A percentile compares a stretch with the other conserved stretches of the same genome.
Evolutionary conservation across 2,329 filamentous ascomycete genomes (phyloP).

Genomic region (Ophiostoma angusticollis): DNA sequence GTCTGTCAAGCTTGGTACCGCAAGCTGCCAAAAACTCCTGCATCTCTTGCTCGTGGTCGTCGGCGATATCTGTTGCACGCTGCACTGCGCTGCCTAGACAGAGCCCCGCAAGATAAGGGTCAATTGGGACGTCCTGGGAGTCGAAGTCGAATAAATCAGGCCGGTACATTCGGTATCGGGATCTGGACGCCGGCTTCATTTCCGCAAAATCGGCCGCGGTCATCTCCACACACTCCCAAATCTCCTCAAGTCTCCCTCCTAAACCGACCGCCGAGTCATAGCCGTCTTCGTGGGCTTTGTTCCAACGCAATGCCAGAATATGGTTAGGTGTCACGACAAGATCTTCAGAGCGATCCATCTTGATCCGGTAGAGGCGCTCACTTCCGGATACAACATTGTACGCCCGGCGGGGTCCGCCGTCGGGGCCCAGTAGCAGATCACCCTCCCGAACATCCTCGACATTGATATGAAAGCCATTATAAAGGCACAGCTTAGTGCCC

Average conservation of each 20-base stretch:
- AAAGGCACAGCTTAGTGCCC: not conserved
- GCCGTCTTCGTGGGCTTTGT: too few relatives aligned
- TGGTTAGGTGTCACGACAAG: conserved; percentile 26
- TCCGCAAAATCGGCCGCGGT: conserved; percentile 1
- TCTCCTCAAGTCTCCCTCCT: too few relatives aligned
- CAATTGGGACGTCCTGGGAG: too few relatives aligned
- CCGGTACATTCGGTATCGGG: not conserved
- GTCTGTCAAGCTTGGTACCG: too few relatives aligned
- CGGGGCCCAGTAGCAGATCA: conserved; percentile 35
- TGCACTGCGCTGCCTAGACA: too few relatives aligned
- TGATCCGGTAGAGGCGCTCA: conserved; percentile 33
- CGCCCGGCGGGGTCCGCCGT: conserved; percentile 31
- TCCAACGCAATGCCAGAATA: conserved; percentile 23
- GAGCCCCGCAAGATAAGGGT: too few relatives aligned
- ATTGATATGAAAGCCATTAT: conserved; percentile 23
- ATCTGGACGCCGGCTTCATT: not conserved
- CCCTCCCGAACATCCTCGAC: conserved; percentile 37
- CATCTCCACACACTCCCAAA: too few relatives aligned
- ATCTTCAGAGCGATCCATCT: conserved; percentile 29
- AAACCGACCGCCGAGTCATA: too few relatives aligned
- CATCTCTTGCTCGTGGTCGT: too few relatives aligned
- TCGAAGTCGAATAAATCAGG: too few relatives aligned
- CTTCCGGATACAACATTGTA: conserved; percentile 36
- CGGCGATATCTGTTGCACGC: too few relatives aligned
- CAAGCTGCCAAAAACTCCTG: too few relatives aligned